These are phyloP conservation scores for Coemansia sp. DNA, from an alignment of 371 early-diverging fungal genomes.

Conservation along the genomic window DNA sequence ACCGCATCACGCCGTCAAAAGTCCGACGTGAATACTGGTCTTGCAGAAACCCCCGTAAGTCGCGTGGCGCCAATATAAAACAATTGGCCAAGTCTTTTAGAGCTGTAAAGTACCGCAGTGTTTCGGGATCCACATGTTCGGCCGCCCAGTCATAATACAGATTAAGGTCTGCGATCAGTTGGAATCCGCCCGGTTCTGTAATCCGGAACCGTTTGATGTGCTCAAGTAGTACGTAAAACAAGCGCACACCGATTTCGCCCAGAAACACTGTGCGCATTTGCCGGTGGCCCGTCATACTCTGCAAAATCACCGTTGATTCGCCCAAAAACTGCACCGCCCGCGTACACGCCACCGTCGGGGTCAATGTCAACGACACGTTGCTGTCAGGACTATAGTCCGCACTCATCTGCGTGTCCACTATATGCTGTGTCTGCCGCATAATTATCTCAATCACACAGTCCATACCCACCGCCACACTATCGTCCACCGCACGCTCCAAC, in stretches of 20 bases:
- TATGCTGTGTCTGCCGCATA: conserved; percentile 72
- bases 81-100: conserved; percentile 90
- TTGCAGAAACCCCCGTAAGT: conserved; percentile 80
- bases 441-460: conserved; percentile 81
- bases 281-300: conserved; percentile 72
- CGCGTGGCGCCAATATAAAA: conserved; percentile 81
- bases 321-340: conserved; percentile 77
- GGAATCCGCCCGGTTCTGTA: conserved; percentile 69
- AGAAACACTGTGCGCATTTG: conserved; percentile 87
- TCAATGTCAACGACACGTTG: conserved; percentile 55
- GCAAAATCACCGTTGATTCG: conserved; percentile 67
- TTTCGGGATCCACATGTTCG: conserved; percentile 64
- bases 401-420: conserved; percentile 62
- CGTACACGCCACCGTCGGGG: conserved; percentile 69
- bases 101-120: conserved; percentile 77
- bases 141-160: conserved; percentile 70
- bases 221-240: conserved; percentile 77
- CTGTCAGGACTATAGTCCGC: conserved; percentile 70
- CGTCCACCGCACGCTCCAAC: conserved; percentile 79
- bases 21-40: conserved; percentile 68
- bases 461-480: conserved; percentile 84
- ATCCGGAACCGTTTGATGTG: conserved; percentile 78
- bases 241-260: conserved; percentile 79
- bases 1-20: conserved; percentile 78
- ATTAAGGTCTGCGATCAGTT: conserved; percentile 80